Evolutionary conservation across 2,329 filamentous ascomycete species (phyloP).

Genomic region (Fusarium tanahbumbuense): DNA sequence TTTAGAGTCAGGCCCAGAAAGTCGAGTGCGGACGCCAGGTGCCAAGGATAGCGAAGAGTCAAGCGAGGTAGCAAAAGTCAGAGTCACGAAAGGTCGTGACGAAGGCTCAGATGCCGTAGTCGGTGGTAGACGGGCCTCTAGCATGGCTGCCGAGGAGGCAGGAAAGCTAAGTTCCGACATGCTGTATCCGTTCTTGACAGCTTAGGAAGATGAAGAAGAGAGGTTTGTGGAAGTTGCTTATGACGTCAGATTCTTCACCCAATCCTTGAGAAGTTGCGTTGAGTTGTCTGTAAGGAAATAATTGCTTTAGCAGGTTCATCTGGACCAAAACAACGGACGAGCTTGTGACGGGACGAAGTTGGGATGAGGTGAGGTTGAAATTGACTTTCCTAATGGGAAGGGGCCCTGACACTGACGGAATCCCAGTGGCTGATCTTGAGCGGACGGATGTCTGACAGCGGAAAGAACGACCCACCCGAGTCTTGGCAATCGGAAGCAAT

Average conservation of each 20-base stretch:
- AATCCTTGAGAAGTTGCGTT: no score
- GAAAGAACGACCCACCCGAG: constrained; percentile 25
- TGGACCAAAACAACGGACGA: neutral
- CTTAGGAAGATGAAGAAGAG: neutral
- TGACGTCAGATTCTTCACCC: neutral
- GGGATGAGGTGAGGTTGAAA: constrained; percentile 30
- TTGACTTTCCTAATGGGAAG: constrained; percentile 29
- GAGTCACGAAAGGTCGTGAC: constrained; percentile 69
- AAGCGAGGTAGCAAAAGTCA: constrained; percentile 92
- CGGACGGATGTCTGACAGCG: constrained; percentile 6
- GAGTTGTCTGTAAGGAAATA: no score
- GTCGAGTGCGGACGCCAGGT: constrained; percentile 81
- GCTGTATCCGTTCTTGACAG: no score
- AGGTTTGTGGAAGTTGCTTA: no score
- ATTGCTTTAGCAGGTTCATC: no score
- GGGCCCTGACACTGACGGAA: neutral
- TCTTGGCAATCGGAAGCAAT: neutral
- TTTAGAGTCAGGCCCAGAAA: constrained; percentile 87
- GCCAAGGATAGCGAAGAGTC: constrained; percentile 82
- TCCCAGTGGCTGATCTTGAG: constrained; percentile 10
- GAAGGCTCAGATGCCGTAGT: neutral
- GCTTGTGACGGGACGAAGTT: neutral
- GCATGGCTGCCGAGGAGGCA: constrained; percentile 46
- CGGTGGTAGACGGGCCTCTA: constrained; percentile 52
- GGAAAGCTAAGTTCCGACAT: constrained; percentile 55